Evolutionary conservation across 2,329 filamentous ascomycete species (phyloP), one percentile per base, ranked within the genome.

Genomic region (Alternaria sp.): DNA sequence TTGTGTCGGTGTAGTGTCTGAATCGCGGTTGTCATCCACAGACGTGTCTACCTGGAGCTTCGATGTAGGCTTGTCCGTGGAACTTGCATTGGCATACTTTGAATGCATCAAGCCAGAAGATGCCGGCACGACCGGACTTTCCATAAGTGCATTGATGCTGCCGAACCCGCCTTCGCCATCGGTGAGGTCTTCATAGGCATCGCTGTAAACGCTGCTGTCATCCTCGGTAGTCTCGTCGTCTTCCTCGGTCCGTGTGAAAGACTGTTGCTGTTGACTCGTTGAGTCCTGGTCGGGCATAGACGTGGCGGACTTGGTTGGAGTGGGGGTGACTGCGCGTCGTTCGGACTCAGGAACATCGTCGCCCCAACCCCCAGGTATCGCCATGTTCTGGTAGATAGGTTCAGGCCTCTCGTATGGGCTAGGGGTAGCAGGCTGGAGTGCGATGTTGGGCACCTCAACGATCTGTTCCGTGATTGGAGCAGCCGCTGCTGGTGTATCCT

Each of bases 161-260:
- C 88, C 84, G 71, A 93, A 94, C 0, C 90, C 91, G 50, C 87
- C 87, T 43, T 91, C 89, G 5, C 84, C 73, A 14, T 92, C 89
- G 0, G 87, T 87, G 0, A 91, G 81, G 64, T 93, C 90, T 78
- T 94, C 92, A 58, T 90, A 90, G 1, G 92, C 92, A 78, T 94
- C 92, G 67, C 90, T 93, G 75, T 92, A 94, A 23, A 92, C 85
- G 64, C 87, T 90, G 61, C 75, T 79, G 45, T 77, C 66, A 73
- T 81, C 71, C 66, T 81, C 76, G 14, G 77, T 79, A 5, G 68
- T 71, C 3, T 76, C 71, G 7, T 67, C 70, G 15, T 72, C 72
- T 20, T 64, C 57, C 12, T 55, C 54, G 26, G 59, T 41, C 49
- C 63, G 56, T 54, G 59, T 25, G 26, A 12, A 37, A 15, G 49